Percentiles rank a stretch among this genome's conserved stretches.
Evolutionary conservation across 352 stramenopile genomes (phyloP).

Genomic region (Pythium pyrilobum): DNA sequence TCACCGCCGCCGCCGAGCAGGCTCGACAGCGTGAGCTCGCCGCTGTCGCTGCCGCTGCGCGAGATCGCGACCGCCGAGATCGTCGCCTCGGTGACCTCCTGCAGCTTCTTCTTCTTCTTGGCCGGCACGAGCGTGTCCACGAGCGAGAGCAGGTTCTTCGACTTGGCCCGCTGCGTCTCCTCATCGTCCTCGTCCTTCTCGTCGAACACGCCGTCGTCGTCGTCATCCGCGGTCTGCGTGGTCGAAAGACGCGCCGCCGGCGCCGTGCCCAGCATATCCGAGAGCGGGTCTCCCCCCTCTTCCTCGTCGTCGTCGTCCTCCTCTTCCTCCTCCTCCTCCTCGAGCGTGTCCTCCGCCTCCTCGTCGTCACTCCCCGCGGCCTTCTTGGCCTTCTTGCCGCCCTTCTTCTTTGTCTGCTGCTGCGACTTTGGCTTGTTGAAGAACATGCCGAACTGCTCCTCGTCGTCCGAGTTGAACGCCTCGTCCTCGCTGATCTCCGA

Average conservation of each 20-base stretch:
- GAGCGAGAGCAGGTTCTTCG: conserved; percentile 40
- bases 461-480: conserved; percentile 93
- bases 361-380: conserved; percentile 13
- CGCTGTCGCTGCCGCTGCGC: background rate
- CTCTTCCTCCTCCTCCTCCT: conserved; percentile 10
- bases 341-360: conserved; percentile 19
- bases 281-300: conserved; percentile 64
- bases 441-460: conserved; percentile 84
- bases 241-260: conserved; percentile 55
- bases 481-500: conserved; percentile 93
- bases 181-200: conserved; percentile 44
- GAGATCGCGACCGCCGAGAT: conserved; percentile 26
- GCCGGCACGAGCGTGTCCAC: conserved; percentile 46
- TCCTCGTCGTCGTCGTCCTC: conserved; percentile 31
- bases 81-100: conserved; percentile 37
- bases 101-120: conserved; percentile 37
- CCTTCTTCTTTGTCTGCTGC: conserved; percentile 14
- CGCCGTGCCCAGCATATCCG: conserved; percentile 58
- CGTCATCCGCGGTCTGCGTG: conserved; percentile 26
- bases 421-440: conserved; percentile 34
- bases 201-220: conserved; percentile 23
- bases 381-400: conserved; percentile 13
- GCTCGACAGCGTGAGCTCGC: conserved; percentile 35
- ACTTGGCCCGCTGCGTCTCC: conserved; percentile 26
- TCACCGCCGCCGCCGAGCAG: conserved; percentile 28